These are phyloP conservation scores for Lipomyces sp. DNA, from an alignment of 805 yeast genomes.

Conservation along the genomic window DNA sequence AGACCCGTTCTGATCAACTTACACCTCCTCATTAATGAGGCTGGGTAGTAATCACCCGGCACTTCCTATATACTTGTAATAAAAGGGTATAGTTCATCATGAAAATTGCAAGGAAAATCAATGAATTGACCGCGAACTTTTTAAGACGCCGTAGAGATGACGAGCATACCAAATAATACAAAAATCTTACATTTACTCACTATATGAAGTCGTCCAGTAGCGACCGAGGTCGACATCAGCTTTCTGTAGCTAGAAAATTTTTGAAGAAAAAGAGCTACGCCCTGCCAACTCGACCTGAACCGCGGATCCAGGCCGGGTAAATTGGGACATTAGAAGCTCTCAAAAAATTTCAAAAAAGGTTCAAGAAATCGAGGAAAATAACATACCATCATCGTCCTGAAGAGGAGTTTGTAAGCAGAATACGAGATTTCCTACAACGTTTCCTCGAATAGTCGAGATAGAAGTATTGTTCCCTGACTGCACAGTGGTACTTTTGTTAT, in stretches of 20 bases:
- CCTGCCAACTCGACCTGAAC: neutral
- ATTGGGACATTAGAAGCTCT: slow-evolving; percentile 20
- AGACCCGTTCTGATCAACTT: slow-evolving; percentile 36
- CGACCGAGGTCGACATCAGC: neutral
- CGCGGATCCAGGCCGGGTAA: slow-evolving; percentile 25
- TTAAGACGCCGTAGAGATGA: neutral
- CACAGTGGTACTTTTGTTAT: neutral
- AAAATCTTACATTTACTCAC: neutral
- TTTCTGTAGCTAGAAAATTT: neutral
- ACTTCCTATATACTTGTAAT: slow-evolving; percentile 37
- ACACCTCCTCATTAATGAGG: neutral
- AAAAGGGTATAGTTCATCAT: slow-evolving; percentile 37
- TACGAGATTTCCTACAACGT: neutral
- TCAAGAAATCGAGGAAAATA: neutral
- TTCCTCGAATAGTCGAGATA: neutral
- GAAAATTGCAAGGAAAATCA: neutral
- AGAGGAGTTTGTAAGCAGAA: neutral
- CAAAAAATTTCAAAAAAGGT: neutral
- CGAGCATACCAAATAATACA: neutral
- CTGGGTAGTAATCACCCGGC: slow-evolving; percentile 33
- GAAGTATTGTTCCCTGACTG: neutral
- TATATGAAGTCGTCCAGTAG: neutral
- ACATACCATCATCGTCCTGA: neutral
- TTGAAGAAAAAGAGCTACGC: too few relatives aligned
- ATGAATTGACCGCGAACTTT: neutral